A percentile compares a stretch with the other conserved stretches of the same genome.
Evolutionary conservation across 352 stramenopile genomes (phyloP).

Genomic region (Pythium phragmiticola): DNA sequence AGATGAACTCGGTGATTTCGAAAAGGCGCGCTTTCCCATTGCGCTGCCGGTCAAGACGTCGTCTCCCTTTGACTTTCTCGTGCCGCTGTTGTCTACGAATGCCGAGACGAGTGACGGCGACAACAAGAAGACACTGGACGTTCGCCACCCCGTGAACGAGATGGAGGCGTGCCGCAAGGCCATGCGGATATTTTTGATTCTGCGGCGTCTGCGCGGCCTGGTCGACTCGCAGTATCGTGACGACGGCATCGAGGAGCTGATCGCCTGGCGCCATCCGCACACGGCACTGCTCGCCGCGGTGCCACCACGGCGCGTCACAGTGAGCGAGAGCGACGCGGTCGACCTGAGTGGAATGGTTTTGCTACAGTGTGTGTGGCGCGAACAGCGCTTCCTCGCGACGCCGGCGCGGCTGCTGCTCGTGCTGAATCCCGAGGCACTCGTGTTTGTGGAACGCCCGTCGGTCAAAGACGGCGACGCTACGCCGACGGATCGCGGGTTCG

Average conservation of each 20-base stretch:
- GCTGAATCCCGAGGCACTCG: conserved; percentile 73
- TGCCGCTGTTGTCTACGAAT: conserved; percentile 35
- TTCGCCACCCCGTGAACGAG: conserved; percentile 59
- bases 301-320: conserved; percentile 20
- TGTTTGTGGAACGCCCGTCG: conserved; percentile 47
- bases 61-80: conserved; percentile 65
- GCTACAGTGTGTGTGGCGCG: conserved; percentile 69
- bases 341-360: conserved; percentile 61
- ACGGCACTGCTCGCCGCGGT: conserved; percentile 42
- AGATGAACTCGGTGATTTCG: conserved; percentile 59
- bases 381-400: conserved; percentile 70
- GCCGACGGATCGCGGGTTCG: conserved; percentile 33
- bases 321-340: conserved; percentile 21
- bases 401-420: conserved; percentile 63
- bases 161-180: conserved; percentile 72
- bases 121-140: conserved; percentile 34
- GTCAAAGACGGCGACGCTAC: conserved; percentile 13
- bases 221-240: conserved; percentile 43
- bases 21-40: conserved; percentile 46
- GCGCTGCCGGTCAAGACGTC: conserved; percentile 56
- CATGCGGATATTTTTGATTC: conserved; percentile 64
- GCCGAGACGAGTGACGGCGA: conserved; percentile 18
- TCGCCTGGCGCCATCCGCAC: conserved; percentile 56
- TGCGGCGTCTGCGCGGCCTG: conserved; percentile 54
- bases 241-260: conserved; percentile 55